phyloP scores from a whole-genome alignment of 352 stramenopile genomes.

The Aphanomyces invadans region DNA sequence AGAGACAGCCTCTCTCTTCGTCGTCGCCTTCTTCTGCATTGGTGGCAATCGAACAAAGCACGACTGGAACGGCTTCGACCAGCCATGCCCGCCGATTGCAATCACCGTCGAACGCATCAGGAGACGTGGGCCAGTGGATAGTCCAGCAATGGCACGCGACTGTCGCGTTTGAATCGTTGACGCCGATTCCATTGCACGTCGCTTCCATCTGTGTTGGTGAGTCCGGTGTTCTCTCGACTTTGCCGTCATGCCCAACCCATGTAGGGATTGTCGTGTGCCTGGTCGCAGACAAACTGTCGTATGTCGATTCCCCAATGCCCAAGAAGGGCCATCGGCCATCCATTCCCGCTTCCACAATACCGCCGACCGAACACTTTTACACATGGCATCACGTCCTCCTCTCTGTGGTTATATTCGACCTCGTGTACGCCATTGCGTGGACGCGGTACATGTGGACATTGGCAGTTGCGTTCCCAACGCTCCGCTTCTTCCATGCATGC shows the following conservation, averaged over 20 bases:
- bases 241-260: neutral
- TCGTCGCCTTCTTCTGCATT: neutral
- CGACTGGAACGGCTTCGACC: neutral
- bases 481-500: neutral
- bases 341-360: neutral
- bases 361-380: neutral
- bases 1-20: neutral
- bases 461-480: neutral
- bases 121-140: neutral
- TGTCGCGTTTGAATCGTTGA: neutral
- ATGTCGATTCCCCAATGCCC: neutral
- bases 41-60: neutral
- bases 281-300: neutral
- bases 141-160: slow-evolving; percentile 1
- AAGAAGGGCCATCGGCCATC: neutral
- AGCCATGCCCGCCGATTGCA: neutral
- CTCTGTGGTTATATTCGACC: neutral
- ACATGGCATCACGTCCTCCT: slow-evolving; percentile 8
- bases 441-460: neutral
- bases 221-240: neutral
- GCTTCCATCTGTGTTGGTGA: neutral
- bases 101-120: too few relatives aligned
- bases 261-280: neutral
- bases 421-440: neutral
- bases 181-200: neutral